phyloP scores from a whole-genome alignment of 306 rosid species.

The Luffa aegyptiaca region DNA sequence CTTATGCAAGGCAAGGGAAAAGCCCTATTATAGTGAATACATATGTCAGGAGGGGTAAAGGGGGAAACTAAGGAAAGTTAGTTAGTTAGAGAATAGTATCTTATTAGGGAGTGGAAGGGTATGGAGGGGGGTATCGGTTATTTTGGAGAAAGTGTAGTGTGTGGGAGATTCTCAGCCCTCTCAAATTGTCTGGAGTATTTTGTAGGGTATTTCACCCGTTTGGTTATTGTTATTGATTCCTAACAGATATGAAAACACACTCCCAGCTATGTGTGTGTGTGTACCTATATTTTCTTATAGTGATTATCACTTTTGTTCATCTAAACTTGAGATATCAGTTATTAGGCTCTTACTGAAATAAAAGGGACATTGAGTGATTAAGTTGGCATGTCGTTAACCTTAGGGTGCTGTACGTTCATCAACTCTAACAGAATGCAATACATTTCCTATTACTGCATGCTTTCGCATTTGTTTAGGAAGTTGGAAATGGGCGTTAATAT shows the following conservation, averaged over 20 bases:
- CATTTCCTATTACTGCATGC: neutral
- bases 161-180: too few species aligned
- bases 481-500: neutral
- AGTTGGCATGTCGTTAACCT: neutral
- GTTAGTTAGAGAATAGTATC: too few species aligned
- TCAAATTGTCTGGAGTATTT: too few species aligned
- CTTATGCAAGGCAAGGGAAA: too few species aligned
- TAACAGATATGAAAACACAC: neutral
- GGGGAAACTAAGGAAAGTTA: too few species aligned
- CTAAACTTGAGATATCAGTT: neutral
- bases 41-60: too few species aligned
- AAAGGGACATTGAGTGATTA: neutral
- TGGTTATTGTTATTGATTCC: too few species aligned
- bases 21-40: too few species aligned
- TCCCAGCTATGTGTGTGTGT: neutral
- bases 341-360: neutral
- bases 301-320: neutral
- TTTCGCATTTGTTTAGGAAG: neutral
- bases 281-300: neutral
- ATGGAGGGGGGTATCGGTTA: too few species aligned
- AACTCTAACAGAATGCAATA: neutral
- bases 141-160: too few species aligned
- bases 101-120: too few species aligned
- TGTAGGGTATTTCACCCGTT: too few species aligned
- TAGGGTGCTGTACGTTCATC: neutral